These are phyloP conservation scores for Pythium plurisporium DNA, from an alignment of 352 stramenopile genomes.

Conservation along the genomic window DNA sequence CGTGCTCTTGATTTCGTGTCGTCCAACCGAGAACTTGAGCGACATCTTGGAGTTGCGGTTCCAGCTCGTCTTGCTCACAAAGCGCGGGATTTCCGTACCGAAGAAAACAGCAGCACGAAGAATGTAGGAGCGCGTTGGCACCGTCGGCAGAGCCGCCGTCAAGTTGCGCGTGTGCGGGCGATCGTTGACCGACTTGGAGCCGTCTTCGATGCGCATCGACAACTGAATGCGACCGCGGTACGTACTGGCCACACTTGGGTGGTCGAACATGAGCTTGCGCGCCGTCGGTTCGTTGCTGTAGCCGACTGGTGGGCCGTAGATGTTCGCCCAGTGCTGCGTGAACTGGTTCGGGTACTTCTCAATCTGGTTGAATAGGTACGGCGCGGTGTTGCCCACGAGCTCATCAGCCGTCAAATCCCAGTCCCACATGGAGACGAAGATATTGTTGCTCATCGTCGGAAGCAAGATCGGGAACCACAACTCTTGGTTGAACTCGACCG, in stretches of 20 bases:
- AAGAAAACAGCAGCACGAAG: slow-evolving; percentile 66
- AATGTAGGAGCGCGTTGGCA: slow-evolving; percentile 45
- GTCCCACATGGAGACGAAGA: slow-evolving; percentile 85
- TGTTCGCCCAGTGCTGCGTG: slow-evolving; percentile 62
- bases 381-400: slow-evolving; percentile 58
- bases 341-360: slow-evolving; percentile 54
- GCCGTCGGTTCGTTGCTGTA: slow-evolving; percentile 41
- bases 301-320: slow-evolving; percentile 76
- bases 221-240: slow-evolving; percentile 76
- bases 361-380: slow-evolving; percentile 75
- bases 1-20: slow-evolving; percentile 47
- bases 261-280: slow-evolving; percentile 53
- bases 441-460: slow-evolving; percentile 76
- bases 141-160: slow-evolving; percentile 27
- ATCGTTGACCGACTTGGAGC: slow-evolving; percentile 61
- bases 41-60: slow-evolving; percentile 74
- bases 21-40: slow-evolving; percentile 64
- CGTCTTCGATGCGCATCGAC: slow-evolving; percentile 60
- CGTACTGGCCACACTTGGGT: slow-evolving; percentile 58
- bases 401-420: slow-evolving; percentile 64
- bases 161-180: slow-evolving; percentile 63
- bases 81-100: slow-evolving; percentile 75
- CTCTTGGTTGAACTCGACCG: slow-evolving; percentile 64
- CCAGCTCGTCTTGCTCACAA: slow-evolving; percentile 63
- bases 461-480: slow-evolving; percentile 85